These are phyloP conservation scores for Beta lomatogona DNA, from an alignment of 179 eudicot species.

Conservation along the genomic window DNA sequence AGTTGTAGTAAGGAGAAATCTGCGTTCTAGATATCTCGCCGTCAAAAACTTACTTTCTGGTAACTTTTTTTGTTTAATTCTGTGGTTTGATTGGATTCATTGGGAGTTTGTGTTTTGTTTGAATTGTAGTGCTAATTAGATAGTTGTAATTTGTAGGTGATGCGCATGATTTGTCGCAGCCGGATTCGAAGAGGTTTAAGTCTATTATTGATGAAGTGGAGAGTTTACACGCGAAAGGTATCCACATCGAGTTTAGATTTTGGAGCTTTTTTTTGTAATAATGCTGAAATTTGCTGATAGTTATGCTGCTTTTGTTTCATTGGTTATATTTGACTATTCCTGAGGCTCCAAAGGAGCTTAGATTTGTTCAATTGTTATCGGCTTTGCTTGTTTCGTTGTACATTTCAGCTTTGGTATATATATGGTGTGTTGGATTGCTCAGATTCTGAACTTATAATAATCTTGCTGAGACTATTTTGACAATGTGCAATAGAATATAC, in stretches of 20 bases:
- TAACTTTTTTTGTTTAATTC: slow-evolving; percentile 15
- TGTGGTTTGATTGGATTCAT: neutral
- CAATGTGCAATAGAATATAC: neutral
- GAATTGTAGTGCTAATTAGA: neutral
- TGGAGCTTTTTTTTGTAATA: neutral
- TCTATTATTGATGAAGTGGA: slow-evolving; percentile 68
- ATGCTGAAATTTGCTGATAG: too few species aligned
- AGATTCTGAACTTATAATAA: too few species aligned
- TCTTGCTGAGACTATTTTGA: neutral
- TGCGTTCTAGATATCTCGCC: slow-evolving; percentile 69
- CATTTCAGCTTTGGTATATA: too few species aligned
- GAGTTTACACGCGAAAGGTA: slow-evolving; percentile 78
- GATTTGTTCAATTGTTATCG: too few species aligned
- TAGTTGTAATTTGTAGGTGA: slow-evolving; percentile 48
- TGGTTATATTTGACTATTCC: too few species aligned
- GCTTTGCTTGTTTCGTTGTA: too few species aligned
- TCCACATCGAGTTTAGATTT: neutral
- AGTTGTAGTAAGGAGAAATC: slow-evolving; percentile 51
- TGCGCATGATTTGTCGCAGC: slow-evolving; percentile 51
- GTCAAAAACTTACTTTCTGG: slow-evolving; percentile 68
- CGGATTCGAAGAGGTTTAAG: slow-evolving; percentile 59
- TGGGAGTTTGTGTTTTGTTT: neutral
- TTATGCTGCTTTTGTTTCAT: too few species aligned
- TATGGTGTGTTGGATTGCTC: neutral
- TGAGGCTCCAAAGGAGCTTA: neutral